phyloP scores from a whole-genome alignment of 2,329 filamentous ascomycete genomes.

The Huntiella moniliformis region DNA sequence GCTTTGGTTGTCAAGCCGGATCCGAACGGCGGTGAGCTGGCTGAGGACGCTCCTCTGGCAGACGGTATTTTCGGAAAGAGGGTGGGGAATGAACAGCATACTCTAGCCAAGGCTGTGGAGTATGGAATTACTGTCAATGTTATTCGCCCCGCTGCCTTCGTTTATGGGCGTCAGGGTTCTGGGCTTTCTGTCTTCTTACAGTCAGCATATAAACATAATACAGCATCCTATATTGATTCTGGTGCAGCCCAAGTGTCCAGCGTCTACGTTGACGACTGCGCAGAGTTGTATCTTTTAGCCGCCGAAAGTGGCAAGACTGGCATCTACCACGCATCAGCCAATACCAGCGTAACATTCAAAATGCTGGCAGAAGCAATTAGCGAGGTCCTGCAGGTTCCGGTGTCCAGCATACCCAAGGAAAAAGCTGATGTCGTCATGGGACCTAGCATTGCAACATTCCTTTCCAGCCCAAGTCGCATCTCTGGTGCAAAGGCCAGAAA shows the following conservation, averaged over 20 bases:
- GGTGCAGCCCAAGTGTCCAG: conserved; percentile 16
- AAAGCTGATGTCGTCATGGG: conserved; percentile 17
- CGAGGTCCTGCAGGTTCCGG: conserved; percentile 14
- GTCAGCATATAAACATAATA: conserved; percentile 16
- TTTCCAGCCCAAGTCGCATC: conserved; percentile 19
- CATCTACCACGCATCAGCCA: conserved; percentile 19
- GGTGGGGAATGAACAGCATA: conserved; percentile 17
- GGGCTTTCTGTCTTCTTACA: conserved; percentile 18
- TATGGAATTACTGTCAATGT: conserved; percentile 19
- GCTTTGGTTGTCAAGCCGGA: conserved; percentile 15
- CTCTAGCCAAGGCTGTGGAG: conserved; percentile 14
- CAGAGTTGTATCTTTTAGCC: conserved; percentile 22
- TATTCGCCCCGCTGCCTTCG: conserved; percentile 24
- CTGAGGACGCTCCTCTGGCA: conserved; percentile 14
- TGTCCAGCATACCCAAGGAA: conserved; percentile 13
- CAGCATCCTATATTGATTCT: conserved; percentile 17
- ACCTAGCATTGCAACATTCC: conserved; percentile 18
- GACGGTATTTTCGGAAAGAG: conserved; percentile 16
- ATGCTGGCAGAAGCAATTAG: conserved; percentile 17
- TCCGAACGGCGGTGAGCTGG: conserved; percentile 17
- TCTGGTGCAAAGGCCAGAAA: conserved; percentile 20
- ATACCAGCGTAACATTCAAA: conserved; percentile 18
- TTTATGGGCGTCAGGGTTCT: conserved; percentile 25
- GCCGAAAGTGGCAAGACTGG: conserved; percentile 19
- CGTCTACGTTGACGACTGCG: conserved; percentile 26